Percentiles rank a stretch among this genome's conserved stretches.
These are phyloP conservation scores for Trypanosoma melophagium DNA, from an alignment of 208 protist genomes.

Conservation along the genomic window DNA sequence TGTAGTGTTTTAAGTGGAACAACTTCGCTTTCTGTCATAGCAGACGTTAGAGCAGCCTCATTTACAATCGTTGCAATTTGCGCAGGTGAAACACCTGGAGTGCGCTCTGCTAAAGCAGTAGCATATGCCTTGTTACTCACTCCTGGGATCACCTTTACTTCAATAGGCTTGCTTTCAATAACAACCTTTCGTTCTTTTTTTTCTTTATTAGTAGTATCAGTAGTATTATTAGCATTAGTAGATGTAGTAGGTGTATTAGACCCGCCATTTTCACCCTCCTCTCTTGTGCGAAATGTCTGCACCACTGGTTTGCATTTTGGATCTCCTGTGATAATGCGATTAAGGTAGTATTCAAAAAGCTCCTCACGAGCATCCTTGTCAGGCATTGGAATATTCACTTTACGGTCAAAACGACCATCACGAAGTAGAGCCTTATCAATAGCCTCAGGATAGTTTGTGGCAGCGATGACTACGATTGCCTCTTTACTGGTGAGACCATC, in stretches of 20 bases:
- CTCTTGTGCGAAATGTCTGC: constrained; percentile 67
- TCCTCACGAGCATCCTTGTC: constrained; percentile 82
- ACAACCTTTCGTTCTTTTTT: constrained; percentile 31
- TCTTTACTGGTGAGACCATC: constrained; percentile 93
- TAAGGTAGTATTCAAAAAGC: constrained; percentile 91
- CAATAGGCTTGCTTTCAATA: constrained; percentile 34
- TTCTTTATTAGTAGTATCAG: constrained; percentile 3
- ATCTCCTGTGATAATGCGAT: constrained; percentile 85
- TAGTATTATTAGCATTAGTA: constrained; percentile 1
- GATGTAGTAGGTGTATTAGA: constrained; percentile 7
- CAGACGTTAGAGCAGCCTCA: constrained; percentile 93
- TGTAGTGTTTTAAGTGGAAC: constrained; percentile 78
- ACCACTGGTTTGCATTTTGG: constrained; percentile 83
- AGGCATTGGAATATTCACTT: constrained; percentile 92
- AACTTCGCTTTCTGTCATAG: constrained; percentile 70
- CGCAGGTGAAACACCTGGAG: constrained; percentile 92
- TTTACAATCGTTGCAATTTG: constrained; percentile 97
- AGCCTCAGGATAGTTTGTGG: constrained; percentile 96
- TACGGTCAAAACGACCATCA: constrained; percentile 92
- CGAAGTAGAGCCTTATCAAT: constrained; percentile 94
- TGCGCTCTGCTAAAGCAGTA: constrained; percentile 78
- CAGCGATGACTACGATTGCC: constrained; percentile 96
- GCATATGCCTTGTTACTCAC: constrained; percentile 84
- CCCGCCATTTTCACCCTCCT: constrained; percentile 41
- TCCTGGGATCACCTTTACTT: constrained; percentile 74